Base-by-base conservation (phyloP, 495 filamentous ascomycete genomes). In the Saxophila tyrrhenica region DNA sequence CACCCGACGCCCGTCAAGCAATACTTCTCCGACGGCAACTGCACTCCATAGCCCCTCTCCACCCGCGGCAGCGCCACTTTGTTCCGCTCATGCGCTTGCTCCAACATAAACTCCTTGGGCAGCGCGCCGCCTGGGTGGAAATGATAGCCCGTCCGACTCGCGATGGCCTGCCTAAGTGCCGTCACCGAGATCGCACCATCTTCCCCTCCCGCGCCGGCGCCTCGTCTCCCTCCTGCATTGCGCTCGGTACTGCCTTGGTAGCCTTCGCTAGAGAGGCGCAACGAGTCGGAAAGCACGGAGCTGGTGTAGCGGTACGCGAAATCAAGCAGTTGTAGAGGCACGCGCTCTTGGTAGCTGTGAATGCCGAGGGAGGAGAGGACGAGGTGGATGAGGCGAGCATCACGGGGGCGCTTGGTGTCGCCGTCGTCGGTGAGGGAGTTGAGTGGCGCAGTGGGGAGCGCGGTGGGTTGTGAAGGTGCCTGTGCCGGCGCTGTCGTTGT, bases 251-350 rank as follows among this genome's bases (percentile, higher is more conserved):
- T 57, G 54, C 24, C 77, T 69, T 44, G 75, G 69, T 85, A 85
- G 0, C 80, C 79, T 62, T 85, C 82, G 0, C 77, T 75, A 8
- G 75, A 70, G 17, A 85, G 76, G 59, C 80, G 76, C 2, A 86
- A 64, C 1, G 81, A 81, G 67, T 88, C 84, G 42, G 70, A 75
- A 5, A 87, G 75, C 16, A 86, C 71, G n/a, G 76, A 71, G 0
- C 77, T 75, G 5, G 78, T 79, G 69, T 82, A 84, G 43, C 91
- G 86, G 78, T 98, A 98, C 19, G 92, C 90, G 67, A 97, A 95
- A 69, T 98, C 92, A 65, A 98, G 81, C 39, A 98, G 84, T 60
- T 95, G 86, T 2, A 96, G 79, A 0, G 92, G 91, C 1, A 98
- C 89, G 55, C 92, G 88, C 64, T 89, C 87, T 72, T 95, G 88